These are phyloP conservation scores for Cryphonectria japonica DNA, from an alignment of 2,329 filamentous ascomycete genomes.

Conservation along the genomic window DNA sequence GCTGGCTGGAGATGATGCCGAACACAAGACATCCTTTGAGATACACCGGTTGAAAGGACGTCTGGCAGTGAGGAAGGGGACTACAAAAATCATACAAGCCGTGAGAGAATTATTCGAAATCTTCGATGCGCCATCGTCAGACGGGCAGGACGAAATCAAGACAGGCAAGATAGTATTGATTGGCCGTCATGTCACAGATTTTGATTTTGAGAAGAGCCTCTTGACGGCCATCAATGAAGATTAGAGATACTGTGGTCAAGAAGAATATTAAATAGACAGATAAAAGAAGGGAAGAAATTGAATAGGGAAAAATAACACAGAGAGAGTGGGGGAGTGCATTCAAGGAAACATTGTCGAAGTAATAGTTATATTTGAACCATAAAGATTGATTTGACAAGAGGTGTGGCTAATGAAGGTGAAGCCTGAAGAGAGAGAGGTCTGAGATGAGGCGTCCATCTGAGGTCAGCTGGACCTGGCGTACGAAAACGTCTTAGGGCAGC, in stretches of 20 bases:
- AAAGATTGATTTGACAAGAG: neutral
- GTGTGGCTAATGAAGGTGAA: no score
- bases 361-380: no score
- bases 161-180: constrained; percentile 66
- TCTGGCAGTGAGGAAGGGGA: constrained; percentile 66
- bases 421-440: neutral
- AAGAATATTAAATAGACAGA: no score
- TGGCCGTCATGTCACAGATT: constrained; percentile 57
- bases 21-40: constrained; percentile 60
- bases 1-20: constrained; percentile 52
- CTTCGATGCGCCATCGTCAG: constrained; percentile 59
- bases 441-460: neutral
- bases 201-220: constrained; percentile 54
- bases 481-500: constrained; percentile 1
- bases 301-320: no score
- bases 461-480: neutral
- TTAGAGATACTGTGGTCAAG: neutral
- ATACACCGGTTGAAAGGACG: constrained; percentile 89
- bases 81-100: constrained; percentile 80
- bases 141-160: constrained; percentile 31
- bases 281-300: no score
- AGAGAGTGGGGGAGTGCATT: no score
- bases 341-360: no score
- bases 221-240: constrained; percentile 30
- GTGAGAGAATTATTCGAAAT: constrained; percentile 95